Conservation (phyloP, 306 rosid genomes). For the Cucumis sativus region Cucumber_9930_V3 NC_026660.2:25567001-25567500, state of each 20-base stretch:
- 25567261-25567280: background rate
- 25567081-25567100: background rate
- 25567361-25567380: background rate
- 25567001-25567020: slow-evolving; percentile 6
- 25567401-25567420: no score
- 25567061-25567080: background rate
- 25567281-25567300: background rate
- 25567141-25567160: background rate
- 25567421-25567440: no score
- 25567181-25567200: no score
- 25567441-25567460: background rate
- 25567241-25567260: slow-evolving; percentile 3
- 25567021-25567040: background rate
- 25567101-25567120: background rate
- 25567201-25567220: background rate
- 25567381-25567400: background rate
- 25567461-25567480: background rate
- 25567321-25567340: background rate
- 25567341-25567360: background rate
- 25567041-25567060: background rate
- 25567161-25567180: no score
- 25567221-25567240: slow-evolving; percentile 6
- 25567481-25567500: no score
- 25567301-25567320: background rate
- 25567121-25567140: slow-evolving; percentile 1